Base-by-base conservation (phyloP, 2,329 filamentous ascomycete species). In the Beauveria pseudobassiana region DNA sequence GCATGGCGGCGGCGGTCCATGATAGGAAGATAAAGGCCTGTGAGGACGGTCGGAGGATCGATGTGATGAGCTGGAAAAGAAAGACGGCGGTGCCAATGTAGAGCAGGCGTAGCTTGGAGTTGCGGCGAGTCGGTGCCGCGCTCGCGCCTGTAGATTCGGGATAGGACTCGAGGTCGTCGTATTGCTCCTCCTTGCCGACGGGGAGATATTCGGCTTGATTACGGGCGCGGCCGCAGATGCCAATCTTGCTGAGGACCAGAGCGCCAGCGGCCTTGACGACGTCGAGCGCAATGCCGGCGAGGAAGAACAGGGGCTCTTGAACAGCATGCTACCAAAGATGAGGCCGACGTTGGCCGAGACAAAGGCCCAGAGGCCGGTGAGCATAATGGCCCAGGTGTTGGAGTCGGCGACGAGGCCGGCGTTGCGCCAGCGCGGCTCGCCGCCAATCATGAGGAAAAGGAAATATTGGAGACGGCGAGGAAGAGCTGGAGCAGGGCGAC, bases 361-460 rank as follows among this genome's bases (percentile, higher is more conserved):
- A 6, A 68, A 69, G 20, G 70, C 69, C 28, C 72, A 46, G 24
- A 72, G 55, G 1, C 72, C 73, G 0, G 71, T 67, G 1, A 74
- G 67, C 34, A 75, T 63, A 43, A 74, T 65, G 18, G 65, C 65
- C 62, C 69, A 66, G 1, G 71, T 70, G 1, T 71, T 69, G 8
- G 71, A 64, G 38, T 75, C 73, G n/a, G 66, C 64, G 0, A 68
- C 69, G 7, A 74, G 59, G 16, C 65, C 71, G 28, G 73, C 63
- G 54, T 75, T 74, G 50, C 71, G 68, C 66, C 73, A 73, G 46
- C 72, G 73, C 10, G 75, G 68, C 54, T 75, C 72, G 7, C 69
- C 69, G 20, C 73, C 72, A 3, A 72, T 63, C 1, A 69, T 67
- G 18, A 64, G 43, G 42, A 66, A 70, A 72, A 72, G 26, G 68